phyloP scores from a whole-genome alignment of 345 rosid genomes.

The Salix arbutifolia region DNA sequence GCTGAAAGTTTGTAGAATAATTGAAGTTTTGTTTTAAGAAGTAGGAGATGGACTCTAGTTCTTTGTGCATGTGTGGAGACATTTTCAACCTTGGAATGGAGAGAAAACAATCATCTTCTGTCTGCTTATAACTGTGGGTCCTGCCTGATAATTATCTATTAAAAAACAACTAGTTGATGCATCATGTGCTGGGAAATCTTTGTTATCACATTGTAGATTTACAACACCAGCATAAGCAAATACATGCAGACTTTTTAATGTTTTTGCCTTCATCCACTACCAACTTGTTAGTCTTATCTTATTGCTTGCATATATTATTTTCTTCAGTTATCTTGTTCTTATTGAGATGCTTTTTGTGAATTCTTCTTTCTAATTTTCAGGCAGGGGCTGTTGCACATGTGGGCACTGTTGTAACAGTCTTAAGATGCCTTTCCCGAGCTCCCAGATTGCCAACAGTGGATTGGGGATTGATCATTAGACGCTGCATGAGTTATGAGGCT shows the following conservation, averaged over 20 bases:
- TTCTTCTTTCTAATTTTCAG: conserved; percentile 31
- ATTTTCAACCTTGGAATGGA: background rate
- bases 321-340: background rate
- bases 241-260: background rate
- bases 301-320: background rate
- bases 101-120: background rate
- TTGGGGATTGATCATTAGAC: conserved; percentile 76
- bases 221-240: background rate
- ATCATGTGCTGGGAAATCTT: background rate
- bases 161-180: background rate
- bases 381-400: conserved; percentile 26
- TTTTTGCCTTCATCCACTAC: background rate
- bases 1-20: background rate
- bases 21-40: background rate
- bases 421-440: conserved; percentile 75
- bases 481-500: conserved; percentile 76
- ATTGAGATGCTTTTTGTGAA: background rate
- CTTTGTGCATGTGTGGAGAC: background rate
- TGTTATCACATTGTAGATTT: background rate
- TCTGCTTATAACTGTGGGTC: background rate
- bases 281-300: background rate
- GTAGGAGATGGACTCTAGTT: background rate
- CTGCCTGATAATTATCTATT: background rate
- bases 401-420: conserved; percentile 41
- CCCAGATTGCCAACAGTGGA: conserved; percentile 77